Evolutionary conservation across 1,284 basidiomycete genomes (phyloP), one percentile per base, ranked within the genome.

Genomic region (Malassezia japonica): DNA sequence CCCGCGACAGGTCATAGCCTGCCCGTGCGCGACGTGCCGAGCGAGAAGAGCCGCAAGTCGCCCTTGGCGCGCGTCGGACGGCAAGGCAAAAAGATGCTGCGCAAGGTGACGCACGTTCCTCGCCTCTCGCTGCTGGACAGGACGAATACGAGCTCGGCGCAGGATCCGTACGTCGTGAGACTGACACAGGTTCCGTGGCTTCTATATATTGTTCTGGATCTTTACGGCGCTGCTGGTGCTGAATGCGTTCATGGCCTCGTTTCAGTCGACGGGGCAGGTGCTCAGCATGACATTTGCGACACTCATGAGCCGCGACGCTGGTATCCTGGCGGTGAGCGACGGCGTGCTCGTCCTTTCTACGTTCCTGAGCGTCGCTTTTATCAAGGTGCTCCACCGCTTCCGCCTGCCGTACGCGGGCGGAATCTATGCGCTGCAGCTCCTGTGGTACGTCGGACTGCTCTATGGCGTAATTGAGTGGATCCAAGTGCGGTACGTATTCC

Each of bases 241-340:
- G 44, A 64, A 66, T 51, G 64, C 63, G 6, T 65, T 60, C 16
- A 62, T 65, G 46, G 59, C 51, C 16, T 61, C 62, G 18, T 70
- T 62, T 27, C 48, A 55, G 10, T 38, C 48, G 23, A 83, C 81
- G 29, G 89, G 89, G 23, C 81, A 83, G 37, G 79, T 87, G 0
- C 79, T 95, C 33, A 62, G 85, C 50, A 77, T 88, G 56, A 80
- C 78, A 10, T 95, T 98, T 66, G 88, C 87, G 2, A 78, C 81
- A 33, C 82, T 92, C 76, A 86, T 99, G 75, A 90, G 87, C 0
- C 79, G 82, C 53, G 87, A 98, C 71, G 87, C 82, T 1, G 72
- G 85, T 41, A 84, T 82, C 0, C 81, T 98, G 12, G 89, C 87
- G 0, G 64, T 92, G 21, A 86, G 83, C 38, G 92, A 98, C 65